These are phyloP conservation scores for Mycena floridula DNA, from an alignment of 768 basidiomycete genomes.

Conservation along the genomic window DNA sequence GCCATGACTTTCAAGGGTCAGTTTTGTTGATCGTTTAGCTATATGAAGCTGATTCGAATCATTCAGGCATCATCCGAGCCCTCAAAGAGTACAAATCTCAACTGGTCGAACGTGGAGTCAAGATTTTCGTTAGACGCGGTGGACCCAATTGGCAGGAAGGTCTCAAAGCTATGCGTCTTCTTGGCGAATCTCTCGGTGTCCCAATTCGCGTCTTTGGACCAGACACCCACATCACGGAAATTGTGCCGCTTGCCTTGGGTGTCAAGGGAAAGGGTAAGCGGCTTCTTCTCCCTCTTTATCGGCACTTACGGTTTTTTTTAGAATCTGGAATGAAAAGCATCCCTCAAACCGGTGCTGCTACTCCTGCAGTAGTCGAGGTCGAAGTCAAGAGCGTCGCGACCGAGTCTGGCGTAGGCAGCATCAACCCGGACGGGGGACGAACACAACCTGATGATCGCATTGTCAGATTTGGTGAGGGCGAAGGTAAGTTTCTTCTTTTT, in stretches of 20 bases:
- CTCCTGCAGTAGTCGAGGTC: constrained; percentile 32
- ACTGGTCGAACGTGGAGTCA: constrained; percentile 79
- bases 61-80: constrained; percentile 75
- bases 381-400: constrained; percentile 22
- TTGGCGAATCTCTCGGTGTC: constrained; percentile 95
- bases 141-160: constrained; percentile 95
- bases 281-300: constrained; percentile 12
- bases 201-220: constrained; percentile 97
- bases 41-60: not conserved
- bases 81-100: constrained; percentile 88
- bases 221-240: constrained; percentile 97
- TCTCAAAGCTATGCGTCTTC: constrained; percentile 96
- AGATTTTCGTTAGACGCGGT: constrained; percentile 96
- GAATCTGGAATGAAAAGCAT: too few species aligned
- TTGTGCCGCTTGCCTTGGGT: constrained; percentile 96
- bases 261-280: constrained; percentile 47
- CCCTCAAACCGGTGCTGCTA: constrained; percentile 46
- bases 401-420: constrained; percentile 51
- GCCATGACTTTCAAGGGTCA: constrained; percentile 96
- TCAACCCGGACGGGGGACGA: constrained; percentile 74
- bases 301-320: too few species aligned
- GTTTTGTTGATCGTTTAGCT: not conserved
- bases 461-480: constrained; percentile 82
- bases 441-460: constrained; percentile 86
- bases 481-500: too few species aligned